Evolutionary conservation across 257 asterid species (phyloP).

Genomic region (Solanum sitiens): DNA sequence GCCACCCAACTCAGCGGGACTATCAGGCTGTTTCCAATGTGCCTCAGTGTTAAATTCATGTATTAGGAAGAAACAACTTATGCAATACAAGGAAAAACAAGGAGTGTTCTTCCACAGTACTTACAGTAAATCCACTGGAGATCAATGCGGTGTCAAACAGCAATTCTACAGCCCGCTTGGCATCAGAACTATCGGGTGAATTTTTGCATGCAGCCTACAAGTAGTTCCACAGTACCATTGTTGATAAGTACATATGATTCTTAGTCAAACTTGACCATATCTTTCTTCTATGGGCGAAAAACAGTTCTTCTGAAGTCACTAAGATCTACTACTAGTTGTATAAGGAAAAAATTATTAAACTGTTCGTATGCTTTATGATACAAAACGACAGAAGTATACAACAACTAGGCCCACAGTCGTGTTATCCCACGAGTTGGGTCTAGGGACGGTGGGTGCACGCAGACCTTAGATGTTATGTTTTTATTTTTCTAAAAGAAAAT

Average conservation of each 20-base stretch:
- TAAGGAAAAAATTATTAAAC: not conserved
- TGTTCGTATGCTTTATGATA: not conserved
- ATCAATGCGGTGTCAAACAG: conserved; percentile 82
- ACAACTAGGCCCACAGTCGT: not conserved
- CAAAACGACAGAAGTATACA: not conserved
- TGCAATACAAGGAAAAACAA: not conserved
- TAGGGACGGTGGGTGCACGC: not conserved
- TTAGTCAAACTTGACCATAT: not conserved
- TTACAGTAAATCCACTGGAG: conserved; percentile 96
- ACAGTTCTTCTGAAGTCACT: not conserved
- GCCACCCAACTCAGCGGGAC: conserved; percentile 92
- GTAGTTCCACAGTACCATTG: not conserved
- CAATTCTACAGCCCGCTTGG: conserved; percentile 86
- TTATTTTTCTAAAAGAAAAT: not conserved
- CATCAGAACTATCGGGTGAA: conserved; percentile 78
- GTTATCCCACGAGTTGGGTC: not conserved
- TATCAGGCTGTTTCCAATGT: conserved; percentile 59
- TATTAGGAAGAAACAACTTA: not conserved
- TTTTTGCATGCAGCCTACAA: conserved; percentile 97
- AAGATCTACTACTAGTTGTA: not conserved
- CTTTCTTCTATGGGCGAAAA: not conserved
- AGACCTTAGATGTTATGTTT: not conserved
- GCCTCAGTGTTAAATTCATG: not conserved
- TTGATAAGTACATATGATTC: not conserved
- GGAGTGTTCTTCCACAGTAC: not conserved